A percentile compares a stretch with the other conserved stretches of the same genome.
Conservation (phyloP, 2,329 filamentous ascomycete species). For the Colletotrichum musicola region DNA sequence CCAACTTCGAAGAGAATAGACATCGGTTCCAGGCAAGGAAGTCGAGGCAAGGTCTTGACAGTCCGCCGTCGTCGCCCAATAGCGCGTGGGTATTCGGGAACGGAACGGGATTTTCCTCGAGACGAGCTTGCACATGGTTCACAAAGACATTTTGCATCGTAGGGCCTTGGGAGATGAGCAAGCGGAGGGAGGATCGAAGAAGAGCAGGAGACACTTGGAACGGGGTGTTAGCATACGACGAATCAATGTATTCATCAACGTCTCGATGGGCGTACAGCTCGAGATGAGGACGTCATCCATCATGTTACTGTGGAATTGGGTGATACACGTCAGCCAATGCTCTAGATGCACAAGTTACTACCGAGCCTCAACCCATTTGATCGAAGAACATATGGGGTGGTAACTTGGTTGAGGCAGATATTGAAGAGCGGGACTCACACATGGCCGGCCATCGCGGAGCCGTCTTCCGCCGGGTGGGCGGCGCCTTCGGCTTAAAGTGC, state of each 20-base stretch:
- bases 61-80: conserved; percentile 43
- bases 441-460: too few relatives aligned
- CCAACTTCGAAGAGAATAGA: conserved; percentile 52
- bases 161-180: conserved; percentile 48
- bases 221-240: too few relatives aligned
- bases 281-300: conserved; percentile 57
- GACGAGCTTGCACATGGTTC: conserved; percentile 47
- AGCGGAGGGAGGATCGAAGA: conserved; percentile 50
- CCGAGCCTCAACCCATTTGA: background rate
- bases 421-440: too few relatives aligned
- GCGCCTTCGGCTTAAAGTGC: too few relatives aligned
- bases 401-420: too few relatives aligned
- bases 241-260: background rate
- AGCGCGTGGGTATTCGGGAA: conserved; percentile 42
- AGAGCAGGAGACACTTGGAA: conserved; percentile 46
- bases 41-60: conserved; percentile 42
- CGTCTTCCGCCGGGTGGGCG: too few relatives aligned
- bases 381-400: too few relatives aligned
- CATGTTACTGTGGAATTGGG: conserved; percentile 48
- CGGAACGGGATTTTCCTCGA: conserved; percentile 43
- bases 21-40: conserved; percentile 51
- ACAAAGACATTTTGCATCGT: conserved; percentile 49
- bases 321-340: too few relatives aligned
- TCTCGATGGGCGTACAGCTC: conserved; percentile 44
- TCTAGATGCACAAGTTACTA: background rate